These are phyloP conservation scores for Bremia lactucae DNA, from an alignment of 352 stramenopile genomes.

Conservation along the genomic window DNA sequence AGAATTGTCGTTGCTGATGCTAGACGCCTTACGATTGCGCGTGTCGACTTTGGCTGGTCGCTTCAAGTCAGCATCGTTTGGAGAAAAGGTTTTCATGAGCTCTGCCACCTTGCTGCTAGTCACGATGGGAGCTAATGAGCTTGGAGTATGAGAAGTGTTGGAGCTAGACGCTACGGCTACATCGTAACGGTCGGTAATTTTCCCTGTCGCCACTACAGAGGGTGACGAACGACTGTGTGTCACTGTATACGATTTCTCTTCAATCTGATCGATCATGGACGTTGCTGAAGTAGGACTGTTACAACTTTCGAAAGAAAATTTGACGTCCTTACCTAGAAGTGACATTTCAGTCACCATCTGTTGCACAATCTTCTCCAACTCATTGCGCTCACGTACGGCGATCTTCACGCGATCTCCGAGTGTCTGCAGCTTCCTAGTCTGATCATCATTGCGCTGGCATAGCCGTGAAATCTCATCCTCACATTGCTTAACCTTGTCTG, in stretches of 20 bases:
- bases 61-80: no score
- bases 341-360: conserved; percentile 53
- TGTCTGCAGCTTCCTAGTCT: conserved; percentile 35
- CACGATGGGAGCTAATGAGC: conserved; percentile 4
- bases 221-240: conserved; percentile 1
- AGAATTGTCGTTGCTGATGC: no score
- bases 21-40: no score
- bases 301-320: conserved; percentile 5
- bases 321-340: conserved; percentile 14
- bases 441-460: conserved; percentile 47
- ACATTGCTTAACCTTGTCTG: conserved; percentile 39
- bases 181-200: conserved; percentile 41
- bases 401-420: conserved; percentile 34
- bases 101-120: conserved; percentile 45
- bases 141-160: conserved; percentile 3
- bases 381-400: conserved; percentile 37
- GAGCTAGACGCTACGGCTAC: conserved; percentile 25
- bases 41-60: no score
- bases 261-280: conserved; percentile 11
- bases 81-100: conserved; percentile 67
- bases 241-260: conserved; percentile 15
- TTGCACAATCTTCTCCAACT: conserved; percentile 51
- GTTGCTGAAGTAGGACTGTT: conserved; percentile 15
- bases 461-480: conserved; percentile 36
- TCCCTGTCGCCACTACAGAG: conserved; percentile 9